Conservation (phyloP, 83 land plant species). For the Picea mariana region DNA sequence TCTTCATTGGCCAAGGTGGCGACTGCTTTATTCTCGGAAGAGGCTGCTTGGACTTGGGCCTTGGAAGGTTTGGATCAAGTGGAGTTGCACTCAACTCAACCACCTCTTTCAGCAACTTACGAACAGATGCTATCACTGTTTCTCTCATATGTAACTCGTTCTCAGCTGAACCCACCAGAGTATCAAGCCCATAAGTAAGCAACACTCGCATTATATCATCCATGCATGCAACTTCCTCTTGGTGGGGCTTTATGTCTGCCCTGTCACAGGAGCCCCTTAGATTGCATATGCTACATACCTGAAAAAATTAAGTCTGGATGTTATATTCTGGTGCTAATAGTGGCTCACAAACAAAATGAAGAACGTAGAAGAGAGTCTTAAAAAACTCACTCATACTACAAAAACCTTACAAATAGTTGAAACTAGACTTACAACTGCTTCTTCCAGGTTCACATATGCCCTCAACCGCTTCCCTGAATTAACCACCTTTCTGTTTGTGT, state of each 20-base stretch:
- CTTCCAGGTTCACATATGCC: conserved; percentile 49
- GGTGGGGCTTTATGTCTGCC: conserved; percentile 45
- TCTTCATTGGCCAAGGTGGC: not conserved
- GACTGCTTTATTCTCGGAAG: conserved; percentile 9
- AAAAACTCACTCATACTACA: too few species aligned
- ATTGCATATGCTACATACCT: conserved; percentile 70
- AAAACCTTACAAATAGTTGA: not conserved
- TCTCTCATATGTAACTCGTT: conserved; percentile 22
- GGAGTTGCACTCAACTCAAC: conserved; percentile 48
- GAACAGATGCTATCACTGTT: conserved; percentile 33
- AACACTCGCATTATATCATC: conserved; percentile 58
- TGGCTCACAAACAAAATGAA: not conserved
- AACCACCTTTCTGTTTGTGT: conserved; percentile 50
- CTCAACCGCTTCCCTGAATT: conserved; percentile 75
- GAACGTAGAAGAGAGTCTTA: not conserved
- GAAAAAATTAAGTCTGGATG: not conserved
- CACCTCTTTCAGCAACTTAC: conserved; percentile 52
- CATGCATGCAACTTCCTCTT: conserved; percentile 52
- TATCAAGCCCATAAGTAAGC: conserved; percentile 50
- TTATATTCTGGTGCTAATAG: not conserved
- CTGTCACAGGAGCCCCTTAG: conserved; percentile 65
- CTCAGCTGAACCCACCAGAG: conserved; percentile 22
- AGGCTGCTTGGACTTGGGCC: conserved; percentile 20
- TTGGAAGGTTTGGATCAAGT: conserved; percentile 38
- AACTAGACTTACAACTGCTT: conserved; percentile 55